Percentiles rank a stretch among this genome's conserved stretches.
Conservation (phyloP, 164 flowering plant genomes). For the Cinnamomum chago region DNA sequence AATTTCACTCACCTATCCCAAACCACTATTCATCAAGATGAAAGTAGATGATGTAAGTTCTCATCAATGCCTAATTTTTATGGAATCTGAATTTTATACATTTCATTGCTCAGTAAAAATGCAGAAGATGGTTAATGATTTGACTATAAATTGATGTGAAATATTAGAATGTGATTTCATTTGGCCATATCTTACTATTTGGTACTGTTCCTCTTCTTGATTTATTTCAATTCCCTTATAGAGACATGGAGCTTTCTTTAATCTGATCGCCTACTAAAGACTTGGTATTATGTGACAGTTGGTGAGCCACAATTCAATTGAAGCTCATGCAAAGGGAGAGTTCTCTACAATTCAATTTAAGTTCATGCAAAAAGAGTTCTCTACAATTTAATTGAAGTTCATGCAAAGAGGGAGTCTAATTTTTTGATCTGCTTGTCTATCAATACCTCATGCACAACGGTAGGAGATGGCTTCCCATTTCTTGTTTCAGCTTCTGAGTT, state of each 20-base stretch:
- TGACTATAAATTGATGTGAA: not conserved
- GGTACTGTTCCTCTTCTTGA: not conserved
- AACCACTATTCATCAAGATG: too few relatives aligned
- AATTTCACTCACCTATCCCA: too few relatives aligned
- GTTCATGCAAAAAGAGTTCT: too few relatives aligned
- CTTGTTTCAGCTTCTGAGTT: constrained; percentile 44
- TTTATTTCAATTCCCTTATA: too few relatives aligned
- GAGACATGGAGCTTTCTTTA: too few relatives aligned
- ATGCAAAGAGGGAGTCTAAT: too few relatives aligned
- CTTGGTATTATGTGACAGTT: too few relatives aligned
- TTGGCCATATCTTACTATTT: not conserved
- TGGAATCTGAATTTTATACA: not conserved
- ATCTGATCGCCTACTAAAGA: too few relatives aligned
- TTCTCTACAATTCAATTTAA: too few relatives aligned
- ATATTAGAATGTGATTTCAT: not conserved
- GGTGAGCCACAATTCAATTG: too few relatives aligned
- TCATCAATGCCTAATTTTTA: not conserved
- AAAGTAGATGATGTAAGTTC: not conserved
- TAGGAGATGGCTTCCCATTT: constrained; percentile 71
- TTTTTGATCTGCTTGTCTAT: not conserved
- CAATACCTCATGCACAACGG: constrained; percentile 70
- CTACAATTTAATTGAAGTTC: too few relatives aligned
- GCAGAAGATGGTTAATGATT: not conserved
- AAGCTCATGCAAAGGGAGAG: too few relatives aligned
- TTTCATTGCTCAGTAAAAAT: not conserved